Percentiles rank a stretch among this genome's conserved stretches.
Evolutionary conservation across 2,329 filamentous ascomycete species (phyloP).

Genomic region (Stagonosporopsis vannaccii): DNA sequence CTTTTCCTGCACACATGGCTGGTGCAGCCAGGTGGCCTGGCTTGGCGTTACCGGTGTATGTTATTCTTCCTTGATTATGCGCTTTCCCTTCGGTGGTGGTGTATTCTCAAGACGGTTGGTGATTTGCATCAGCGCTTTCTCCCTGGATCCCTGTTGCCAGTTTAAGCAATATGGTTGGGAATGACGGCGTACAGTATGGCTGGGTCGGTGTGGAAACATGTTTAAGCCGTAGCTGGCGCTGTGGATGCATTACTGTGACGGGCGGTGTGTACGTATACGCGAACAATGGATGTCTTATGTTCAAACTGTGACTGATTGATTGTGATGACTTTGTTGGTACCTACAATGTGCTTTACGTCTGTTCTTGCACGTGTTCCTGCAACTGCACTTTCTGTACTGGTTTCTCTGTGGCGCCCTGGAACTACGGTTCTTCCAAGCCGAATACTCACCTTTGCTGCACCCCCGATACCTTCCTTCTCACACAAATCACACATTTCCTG

Average conservation of each 20-base stretch:
- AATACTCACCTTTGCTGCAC: background rate
- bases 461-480: background rate
- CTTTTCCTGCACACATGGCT: constrained; percentile 11
- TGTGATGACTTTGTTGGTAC: background rate
- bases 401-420: background rate
- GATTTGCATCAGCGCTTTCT: constrained; percentile 14
- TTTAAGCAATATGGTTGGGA: constrained; percentile 17
- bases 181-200: constrained; percentile 13
- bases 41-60: constrained; percentile 17
- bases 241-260: constrained; percentile 2
- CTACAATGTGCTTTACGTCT: no score
- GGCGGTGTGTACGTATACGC: constrained; percentile 14
- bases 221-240: constrained; percentile 12
- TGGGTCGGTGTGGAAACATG: constrained; percentile 8
- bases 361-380: background rate
- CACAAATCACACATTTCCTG: background rate
- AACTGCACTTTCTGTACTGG: background rate
- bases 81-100: constrained; percentile 14
- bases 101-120: constrained; percentile 16
- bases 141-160: constrained; percentile 16
- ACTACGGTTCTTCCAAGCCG: background rate
- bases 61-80: background rate
- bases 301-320: background rate
- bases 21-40: constrained; percentile 16
- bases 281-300: constrained; percentile 13